These are phyloP conservation scores for Lasiosphaeris hirsuta DNA, from an alignment of 495 filamentous ascomycete species.

Conservation along the genomic window DNA sequence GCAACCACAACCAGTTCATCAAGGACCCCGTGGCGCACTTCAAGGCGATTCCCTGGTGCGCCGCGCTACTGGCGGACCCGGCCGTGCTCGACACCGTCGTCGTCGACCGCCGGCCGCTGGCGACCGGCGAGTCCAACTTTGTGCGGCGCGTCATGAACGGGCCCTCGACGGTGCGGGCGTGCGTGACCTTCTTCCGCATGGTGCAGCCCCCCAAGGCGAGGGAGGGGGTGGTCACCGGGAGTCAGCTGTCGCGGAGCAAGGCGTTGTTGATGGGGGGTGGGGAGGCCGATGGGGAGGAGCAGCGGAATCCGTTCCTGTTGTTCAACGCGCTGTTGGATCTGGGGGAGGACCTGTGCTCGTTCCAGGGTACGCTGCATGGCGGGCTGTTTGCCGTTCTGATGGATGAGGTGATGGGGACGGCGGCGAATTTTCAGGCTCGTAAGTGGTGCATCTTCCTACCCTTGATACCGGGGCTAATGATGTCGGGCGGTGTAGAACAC, in stretches of 20 bases:
- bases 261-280: constrained; percentile 18
- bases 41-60: constrained; percentile 20
- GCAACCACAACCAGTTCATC: constrained; percentile 22
- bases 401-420: constrained; percentile 26
- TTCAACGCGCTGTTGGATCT: constrained; percentile 26
- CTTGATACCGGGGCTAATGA: background rate
- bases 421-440: constrained; percentile 19
- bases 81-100: constrained; percentile 12
- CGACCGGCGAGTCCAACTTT: constrained; percentile 20
- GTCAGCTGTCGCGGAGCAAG: constrained; percentile 9
- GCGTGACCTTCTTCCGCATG: constrained; percentile 17
- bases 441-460: background rate
- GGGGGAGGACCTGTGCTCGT: constrained; percentile 22
- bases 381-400: constrained; percentile 20
- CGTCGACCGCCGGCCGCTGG: constrained; percentile 19
- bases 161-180: constrained; percentile 20
- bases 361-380: constrained; percentile 19
- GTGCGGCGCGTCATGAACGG: constrained; percentile 16
- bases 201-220: background rate
- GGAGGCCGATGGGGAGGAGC: constrained; percentile 16
- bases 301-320: constrained; percentile 20
- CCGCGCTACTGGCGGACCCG: constrained; percentile 18
- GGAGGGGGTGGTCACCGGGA: background rate
- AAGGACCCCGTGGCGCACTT: constrained; percentile 25
- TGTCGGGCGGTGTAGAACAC: background rate